Evolutionary conservation across 2,329 filamentous ascomycete species (phyloP).

Genomic region (Xylariaceae sp.): DNA sequence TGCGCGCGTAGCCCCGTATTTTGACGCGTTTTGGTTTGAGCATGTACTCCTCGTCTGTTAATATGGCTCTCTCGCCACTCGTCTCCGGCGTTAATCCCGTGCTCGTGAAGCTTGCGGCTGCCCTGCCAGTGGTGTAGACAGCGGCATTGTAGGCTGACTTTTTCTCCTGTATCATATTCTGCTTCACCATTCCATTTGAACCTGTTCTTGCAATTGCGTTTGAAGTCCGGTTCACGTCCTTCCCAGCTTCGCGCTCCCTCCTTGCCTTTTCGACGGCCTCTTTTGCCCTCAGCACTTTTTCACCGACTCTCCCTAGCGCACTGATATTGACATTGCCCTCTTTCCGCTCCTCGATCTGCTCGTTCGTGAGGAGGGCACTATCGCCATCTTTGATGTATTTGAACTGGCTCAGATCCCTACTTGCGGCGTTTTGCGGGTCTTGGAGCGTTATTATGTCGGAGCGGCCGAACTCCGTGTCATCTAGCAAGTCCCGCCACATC

Average conservation of each 20-base stretch:
- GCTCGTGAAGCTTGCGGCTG: constrained; percentile 91
- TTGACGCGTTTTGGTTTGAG: constrained; percentile 86
- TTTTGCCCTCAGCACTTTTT: constrained; percentile 87
- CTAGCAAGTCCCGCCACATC: constrained; percentile 89
- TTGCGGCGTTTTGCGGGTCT: constrained; percentile 86
- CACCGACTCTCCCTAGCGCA: constrained; percentile 72
- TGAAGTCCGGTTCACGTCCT: constrained; percentile 54
- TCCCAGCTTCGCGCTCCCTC: constrained; percentile 63
- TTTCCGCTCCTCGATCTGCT: constrained; percentile 66
- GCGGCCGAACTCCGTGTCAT: constrained; percentile 80
- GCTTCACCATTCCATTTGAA: constrained; percentile 31
- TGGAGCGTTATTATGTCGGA: constrained; percentile 95
- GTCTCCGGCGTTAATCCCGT: constrained; percentile 93
- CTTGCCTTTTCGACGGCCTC: constrained; percentile 91
- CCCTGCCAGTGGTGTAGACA: constrained; percentile 82
- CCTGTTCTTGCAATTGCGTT: constrained; percentile 41
- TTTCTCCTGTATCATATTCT: constrained; percentile 53
- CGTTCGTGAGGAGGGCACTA: constrained; percentile 63
- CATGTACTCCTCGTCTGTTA: constrained; percentile 97
- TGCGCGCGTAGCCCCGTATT: constrained; percentile 84
- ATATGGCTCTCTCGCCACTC: constrained; percentile 76
- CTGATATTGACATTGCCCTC: constrained; percentile 72
- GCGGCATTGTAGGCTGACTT: constrained; percentile 79
- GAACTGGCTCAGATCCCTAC: constrained; percentile 81
- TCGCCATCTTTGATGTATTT: constrained; percentile 84